Evolutionary conservation across 495 filamentous ascomycete genomes (phyloP).

Genomic region (Daldinia bambusicola): DNA sequence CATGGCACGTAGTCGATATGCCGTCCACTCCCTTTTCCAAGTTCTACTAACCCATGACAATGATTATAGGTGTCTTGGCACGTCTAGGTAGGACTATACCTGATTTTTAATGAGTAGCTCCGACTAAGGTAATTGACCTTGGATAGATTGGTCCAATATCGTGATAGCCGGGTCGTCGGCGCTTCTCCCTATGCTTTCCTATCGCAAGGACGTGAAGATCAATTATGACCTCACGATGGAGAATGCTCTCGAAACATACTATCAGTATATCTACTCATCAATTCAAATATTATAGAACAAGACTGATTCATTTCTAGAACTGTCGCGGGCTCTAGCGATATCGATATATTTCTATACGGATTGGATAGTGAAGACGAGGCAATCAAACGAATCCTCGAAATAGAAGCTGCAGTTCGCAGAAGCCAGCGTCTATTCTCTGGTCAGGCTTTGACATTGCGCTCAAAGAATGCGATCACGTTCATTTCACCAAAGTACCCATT

Average conservation of each 20-base stretch:
- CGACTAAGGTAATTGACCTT: not conserved
- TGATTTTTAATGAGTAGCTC: not conserved
- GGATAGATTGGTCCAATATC: conserved; percentile 1
- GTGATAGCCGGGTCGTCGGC: not conserved
- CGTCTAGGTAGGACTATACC: not conserved
- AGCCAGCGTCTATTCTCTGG: not conserved
- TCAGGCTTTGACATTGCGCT: not conserved
- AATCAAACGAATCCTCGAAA: not conserved
- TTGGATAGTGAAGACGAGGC: not conserved
- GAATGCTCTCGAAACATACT: not conserved
- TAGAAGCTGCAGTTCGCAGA: not conserved
- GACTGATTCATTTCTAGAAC: not conserved
- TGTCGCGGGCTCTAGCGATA: not conserved
- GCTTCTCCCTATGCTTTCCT: not conserved
- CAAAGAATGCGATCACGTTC: not conserved
- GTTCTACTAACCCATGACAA: not conserved
- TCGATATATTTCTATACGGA: not conserved
- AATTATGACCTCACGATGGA: not conserved
- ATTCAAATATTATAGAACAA: not conserved
- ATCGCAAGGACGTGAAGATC: not conserved
- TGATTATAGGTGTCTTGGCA: not conserved
- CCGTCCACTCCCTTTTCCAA: not conserved
- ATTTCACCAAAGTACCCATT: not conserved
- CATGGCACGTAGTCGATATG: not conserved
- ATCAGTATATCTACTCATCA: not conserved